A percentile compares a stretch with the other conserved stretches of the same genome.
Evolutionary conservation across 2,329 filamentous ascomycete species (phyloP).

Genomic region (Apiospora pterosperma): DNA sequence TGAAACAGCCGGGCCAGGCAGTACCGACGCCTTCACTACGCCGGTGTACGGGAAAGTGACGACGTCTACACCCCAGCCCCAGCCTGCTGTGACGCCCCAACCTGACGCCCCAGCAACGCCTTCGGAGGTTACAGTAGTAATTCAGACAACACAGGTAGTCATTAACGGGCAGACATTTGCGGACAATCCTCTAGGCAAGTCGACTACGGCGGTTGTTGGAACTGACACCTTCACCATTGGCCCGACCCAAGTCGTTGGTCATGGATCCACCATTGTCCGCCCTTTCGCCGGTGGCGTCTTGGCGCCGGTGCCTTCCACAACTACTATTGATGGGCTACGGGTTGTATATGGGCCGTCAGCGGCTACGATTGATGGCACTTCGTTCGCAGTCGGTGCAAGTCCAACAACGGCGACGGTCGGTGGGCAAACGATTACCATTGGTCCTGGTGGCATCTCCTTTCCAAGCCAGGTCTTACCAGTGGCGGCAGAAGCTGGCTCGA

Average conservation of each 20-base stretch:
- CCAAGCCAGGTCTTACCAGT: constrained; percentile 35
- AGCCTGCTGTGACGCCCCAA: background rate
- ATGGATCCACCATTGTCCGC: constrained; percentile 40
- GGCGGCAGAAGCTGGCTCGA: constrained; percentile 29
- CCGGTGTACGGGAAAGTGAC: constrained; percentile 21
- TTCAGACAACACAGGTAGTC: constrained; percentile 41
- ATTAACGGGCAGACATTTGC: constrained; percentile 45
- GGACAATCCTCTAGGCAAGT: constrained; percentile 32
- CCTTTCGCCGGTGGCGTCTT: constrained; percentile 31
- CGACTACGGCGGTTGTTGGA: constrained; percentile 38
- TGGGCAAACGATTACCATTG: constrained; percentile 22
- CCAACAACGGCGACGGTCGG: constrained; percentile 31
- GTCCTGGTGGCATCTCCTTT: constrained; percentile 30
- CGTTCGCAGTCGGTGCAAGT: constrained; percentile 36
- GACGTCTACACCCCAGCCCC: constrained; percentile 9
- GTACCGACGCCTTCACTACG: background rate
- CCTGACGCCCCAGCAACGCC: background rate
- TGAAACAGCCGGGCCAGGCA: constrained; percentile 9
- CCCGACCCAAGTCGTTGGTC: constrained; percentile 42
- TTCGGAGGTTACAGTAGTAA: constrained; percentile 35
- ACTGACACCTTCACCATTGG: constrained; percentile 44
- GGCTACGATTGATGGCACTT: constrained; percentile 39
- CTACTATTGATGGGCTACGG: constrained; percentile 34
- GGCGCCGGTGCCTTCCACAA: constrained; percentile 32
- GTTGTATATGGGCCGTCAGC: constrained; percentile 39